Percentiles rank a stretch among this genome's conserved stretches.
phyloP scores from a whole-genome alignment of 2,329 filamentous ascomycete genomes.

The Clonostachys chloroleuca region DNA sequence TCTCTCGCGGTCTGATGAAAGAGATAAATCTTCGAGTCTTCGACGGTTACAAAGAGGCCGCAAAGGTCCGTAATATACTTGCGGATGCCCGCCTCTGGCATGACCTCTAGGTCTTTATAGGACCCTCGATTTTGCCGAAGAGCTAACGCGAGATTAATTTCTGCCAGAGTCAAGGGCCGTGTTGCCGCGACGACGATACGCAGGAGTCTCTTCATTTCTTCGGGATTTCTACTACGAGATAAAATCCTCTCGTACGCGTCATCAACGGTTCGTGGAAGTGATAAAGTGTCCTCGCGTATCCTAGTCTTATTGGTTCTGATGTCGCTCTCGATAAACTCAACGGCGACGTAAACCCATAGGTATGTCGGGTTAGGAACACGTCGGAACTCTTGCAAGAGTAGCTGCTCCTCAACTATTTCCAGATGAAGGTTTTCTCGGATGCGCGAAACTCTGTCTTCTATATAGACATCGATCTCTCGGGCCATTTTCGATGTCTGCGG shows the following conservation, averaged over 20 bases:
- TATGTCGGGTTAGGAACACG: conserved; percentile 12
- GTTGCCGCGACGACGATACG: conserved; percentile 15
- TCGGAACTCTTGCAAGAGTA: conserved; percentile 6
- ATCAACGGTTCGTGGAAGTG: conserved; percentile 11
- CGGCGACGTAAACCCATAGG: conserved; percentile 15
- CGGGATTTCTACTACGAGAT: conserved; percentile 4
- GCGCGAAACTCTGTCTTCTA: conserved; percentile 5
- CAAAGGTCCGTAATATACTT: conserved; percentile 14
- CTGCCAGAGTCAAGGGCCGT: conserved; percentile 11
- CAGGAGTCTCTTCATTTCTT: conserved; percentile 8
- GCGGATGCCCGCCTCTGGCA: conserved; percentile 3
- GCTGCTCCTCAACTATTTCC: conserved; percentile 1
- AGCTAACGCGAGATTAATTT: conserved; percentile 12
- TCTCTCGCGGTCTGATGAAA: conserved; percentile 23
- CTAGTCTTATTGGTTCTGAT: conserved; percentile 2
- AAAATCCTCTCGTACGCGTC: conserved; percentile 17
- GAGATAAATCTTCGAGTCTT: conserved; percentile 12
- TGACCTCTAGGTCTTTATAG: conserved; percentile 3
- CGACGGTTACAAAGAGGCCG: conserved; percentile 22
- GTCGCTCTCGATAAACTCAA: conserved; percentile 7
- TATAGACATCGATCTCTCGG: conserved; percentile 11
- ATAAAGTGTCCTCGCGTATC: conserved; percentile 3
- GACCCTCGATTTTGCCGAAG: conserved; percentile 3
- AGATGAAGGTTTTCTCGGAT: conserved; percentile 1
- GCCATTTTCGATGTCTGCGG: conserved; percentile 7